Evolutionary conservation across 176 grass and related monocot species (phyloP).

Genomic region (Carex littledalei): DNA sequence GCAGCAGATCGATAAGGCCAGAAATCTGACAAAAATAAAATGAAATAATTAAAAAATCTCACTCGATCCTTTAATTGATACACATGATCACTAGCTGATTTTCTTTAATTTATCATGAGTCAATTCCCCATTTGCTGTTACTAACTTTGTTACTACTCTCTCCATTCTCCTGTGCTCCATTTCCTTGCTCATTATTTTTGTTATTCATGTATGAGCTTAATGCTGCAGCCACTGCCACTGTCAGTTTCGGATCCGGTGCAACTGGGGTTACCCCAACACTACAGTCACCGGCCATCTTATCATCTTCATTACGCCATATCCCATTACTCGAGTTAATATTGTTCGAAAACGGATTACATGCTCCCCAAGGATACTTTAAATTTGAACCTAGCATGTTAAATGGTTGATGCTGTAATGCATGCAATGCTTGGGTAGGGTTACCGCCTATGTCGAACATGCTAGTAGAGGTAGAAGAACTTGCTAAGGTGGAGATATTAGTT

Average conservation of each 20-base stretch:
- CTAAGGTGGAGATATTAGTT: constrained; percentile 20
- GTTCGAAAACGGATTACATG: constrained; percentile 4
- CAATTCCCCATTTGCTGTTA: constrained; percentile 37
- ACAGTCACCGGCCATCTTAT: not conserved
- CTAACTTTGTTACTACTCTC: constrained; percentile 46
- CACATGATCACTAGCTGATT: constrained; percentile 22
- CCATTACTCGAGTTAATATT: constrained; percentile 23
- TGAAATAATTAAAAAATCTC: constrained; percentile 13
- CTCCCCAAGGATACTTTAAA: constrained; percentile 44
- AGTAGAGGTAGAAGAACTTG: constrained; percentile 14
- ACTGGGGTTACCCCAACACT: constrained; percentile 22
- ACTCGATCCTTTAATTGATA: constrained; percentile 2
- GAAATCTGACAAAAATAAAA: constrained; percentile 21
- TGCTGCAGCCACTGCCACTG: constrained; percentile 29
- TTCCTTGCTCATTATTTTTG: constrained; percentile 18
- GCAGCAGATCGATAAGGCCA: not conserved
- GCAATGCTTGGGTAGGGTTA: not conserved
- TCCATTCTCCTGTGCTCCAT: constrained; percentile 40
- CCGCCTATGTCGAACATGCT: constrained; percentile 7
- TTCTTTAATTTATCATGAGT: constrained; percentile 7
- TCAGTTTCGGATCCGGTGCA: constrained; percentile 41
- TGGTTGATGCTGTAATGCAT: constrained; percentile 11
- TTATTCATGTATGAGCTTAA: constrained; percentile 50
- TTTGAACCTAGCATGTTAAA: constrained; percentile 13
- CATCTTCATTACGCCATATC: constrained; percentile 35